Conservation (phyloP, 192 early-diverging fungal species). For the Linnemannia schmuckeri region DNA sequence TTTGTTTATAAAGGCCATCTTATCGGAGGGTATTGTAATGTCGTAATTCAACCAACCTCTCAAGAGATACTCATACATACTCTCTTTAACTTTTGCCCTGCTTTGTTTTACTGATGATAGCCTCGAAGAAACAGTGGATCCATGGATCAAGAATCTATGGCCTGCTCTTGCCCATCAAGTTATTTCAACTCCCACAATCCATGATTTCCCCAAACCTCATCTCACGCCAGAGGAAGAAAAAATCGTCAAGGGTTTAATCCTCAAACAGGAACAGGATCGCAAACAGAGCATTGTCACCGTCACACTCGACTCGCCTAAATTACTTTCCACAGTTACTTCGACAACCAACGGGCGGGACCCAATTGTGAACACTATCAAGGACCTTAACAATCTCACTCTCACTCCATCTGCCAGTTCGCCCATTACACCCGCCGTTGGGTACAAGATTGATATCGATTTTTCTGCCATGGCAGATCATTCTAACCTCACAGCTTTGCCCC, state of each 20-base stretch:
- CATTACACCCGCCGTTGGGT: slow-evolving; percentile 21
- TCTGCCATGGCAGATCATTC: slow-evolving; percentile 59
- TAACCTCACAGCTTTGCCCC: slow-evolving; percentile 71
- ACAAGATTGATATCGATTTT: slow-evolving; percentile 59
- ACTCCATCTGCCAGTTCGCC: neutral
- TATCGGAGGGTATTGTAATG: neutral
- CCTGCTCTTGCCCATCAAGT: slow-evolving; percentile 66
- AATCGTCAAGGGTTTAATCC: slow-evolving; percentile 31
- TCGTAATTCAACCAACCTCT: no score
- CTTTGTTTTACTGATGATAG: slow-evolving; percentile 39
- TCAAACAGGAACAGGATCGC: slow-evolving; percentile 15
- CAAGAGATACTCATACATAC: no score
- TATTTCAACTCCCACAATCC: slow-evolving; percentile 22
- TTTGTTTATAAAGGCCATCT: neutral
- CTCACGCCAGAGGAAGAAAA: slow-evolving; percentile 30
- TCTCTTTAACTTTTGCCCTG: no score
- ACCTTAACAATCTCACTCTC: slow-evolving; percentile 20
- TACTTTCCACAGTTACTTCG: neutral
- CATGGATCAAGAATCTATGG: slow-evolving; percentile 93
- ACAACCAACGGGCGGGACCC: slow-evolving; percentile 6
- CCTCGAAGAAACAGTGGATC: slow-evolving; percentile 89
- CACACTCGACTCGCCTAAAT: neutral
- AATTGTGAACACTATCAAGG: slow-evolving; percentile 11
- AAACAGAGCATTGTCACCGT: neutral
- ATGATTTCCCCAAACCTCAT: slow-evolving; percentile 35